Conservation (phyloP, 257 asterid genomes). For the Solanum medicagineum region DNA sequence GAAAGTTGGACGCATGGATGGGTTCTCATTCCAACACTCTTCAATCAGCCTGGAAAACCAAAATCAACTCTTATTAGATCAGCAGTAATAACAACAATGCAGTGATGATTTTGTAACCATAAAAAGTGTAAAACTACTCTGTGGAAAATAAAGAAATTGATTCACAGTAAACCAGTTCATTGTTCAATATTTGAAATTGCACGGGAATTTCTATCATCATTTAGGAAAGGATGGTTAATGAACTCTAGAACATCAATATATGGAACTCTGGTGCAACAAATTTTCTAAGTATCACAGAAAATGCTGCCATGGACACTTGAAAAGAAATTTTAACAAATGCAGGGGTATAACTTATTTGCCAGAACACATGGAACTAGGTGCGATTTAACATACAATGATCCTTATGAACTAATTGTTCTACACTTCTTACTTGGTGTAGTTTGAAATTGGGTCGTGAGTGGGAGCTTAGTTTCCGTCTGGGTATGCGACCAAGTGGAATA, state of each 20-base stretch:
- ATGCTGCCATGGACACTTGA: background rate
- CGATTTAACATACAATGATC: background rate
- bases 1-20: constrained; percentile 69
- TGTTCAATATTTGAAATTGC: background rate
- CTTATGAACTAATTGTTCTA: background rate
- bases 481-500: background rate
- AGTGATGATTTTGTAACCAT: background rate
- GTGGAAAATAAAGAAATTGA: background rate
- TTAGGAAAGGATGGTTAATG: background rate
- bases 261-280: background rate
- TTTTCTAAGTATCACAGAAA: background rate
- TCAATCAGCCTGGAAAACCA: constrained; percentile 61
- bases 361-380: background rate
- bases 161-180: background rate
- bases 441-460: background rate
- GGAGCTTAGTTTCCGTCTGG: background rate
- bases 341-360: background rate
- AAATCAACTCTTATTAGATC: background rate
- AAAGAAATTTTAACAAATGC: background rate
- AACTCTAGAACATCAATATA: background rate
- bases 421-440: background rate
- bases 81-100: background rate
- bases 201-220: background rate
- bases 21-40: constrained; percentile 77
- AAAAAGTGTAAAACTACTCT: background rate